phyloP scores from a whole-genome alignment of 768 basidiomycete species.

The Lentinula lateritia region DNA sequence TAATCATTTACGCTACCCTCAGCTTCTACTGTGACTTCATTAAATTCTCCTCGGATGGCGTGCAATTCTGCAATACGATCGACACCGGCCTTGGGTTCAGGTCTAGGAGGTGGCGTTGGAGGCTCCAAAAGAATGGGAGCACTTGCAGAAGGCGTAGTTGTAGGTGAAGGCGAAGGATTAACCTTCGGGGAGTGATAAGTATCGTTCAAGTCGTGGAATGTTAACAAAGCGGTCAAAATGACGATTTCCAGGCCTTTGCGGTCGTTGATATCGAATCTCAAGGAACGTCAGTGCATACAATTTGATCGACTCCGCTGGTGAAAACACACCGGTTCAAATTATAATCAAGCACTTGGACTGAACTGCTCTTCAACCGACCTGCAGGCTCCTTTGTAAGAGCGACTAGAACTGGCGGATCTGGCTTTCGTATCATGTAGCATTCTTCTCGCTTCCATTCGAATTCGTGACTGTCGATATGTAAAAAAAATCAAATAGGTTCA shows the following conservation, averaged over 20 bases:
- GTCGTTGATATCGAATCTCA: constrained; percentile 79
- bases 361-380: constrained; percentile 55
- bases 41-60: constrained; percentile 59
- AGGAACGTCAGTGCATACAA: background rate
- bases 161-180: background rate
- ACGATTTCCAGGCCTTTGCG: constrained; percentile 84
- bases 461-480: constrained; percentile 47
- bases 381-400: constrained; percentile 75
- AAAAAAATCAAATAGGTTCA: background rate
- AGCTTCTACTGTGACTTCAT: constrained; percentile 65
- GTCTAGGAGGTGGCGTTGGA: constrained; percentile 50
- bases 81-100: constrained; percentile 57
- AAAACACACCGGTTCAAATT: constrained; percentile 65
- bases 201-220: constrained; percentile 71
- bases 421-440: constrained; percentile 78
- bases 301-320: background rate
- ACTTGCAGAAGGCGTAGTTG: background rate
- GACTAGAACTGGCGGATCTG: constrained; percentile 82
- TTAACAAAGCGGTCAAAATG: constrained; percentile 68
- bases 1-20: constrained; percentile 65
- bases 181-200: constrained; percentile 33
- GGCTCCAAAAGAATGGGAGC: constrained; percentile 9
- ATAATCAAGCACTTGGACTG: constrained; percentile 79
- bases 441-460: constrained; percentile 86
- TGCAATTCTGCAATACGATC: constrained; percentile 74